Conservation (phyloP, 805 yeast species). For the Yamadazyma philogaea region DNA sequence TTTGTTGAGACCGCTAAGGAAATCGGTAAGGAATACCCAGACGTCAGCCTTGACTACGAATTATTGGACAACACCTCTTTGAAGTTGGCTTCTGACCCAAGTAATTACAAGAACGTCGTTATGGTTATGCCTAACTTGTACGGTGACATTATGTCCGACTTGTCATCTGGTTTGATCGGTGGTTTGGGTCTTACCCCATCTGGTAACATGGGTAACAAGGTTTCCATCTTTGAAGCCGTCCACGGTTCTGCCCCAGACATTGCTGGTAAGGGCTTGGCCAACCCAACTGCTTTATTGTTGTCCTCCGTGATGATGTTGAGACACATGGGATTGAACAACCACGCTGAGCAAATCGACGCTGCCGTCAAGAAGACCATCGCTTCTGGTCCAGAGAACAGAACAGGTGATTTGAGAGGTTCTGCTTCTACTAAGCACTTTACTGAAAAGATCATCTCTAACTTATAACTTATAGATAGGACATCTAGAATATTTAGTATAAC, state of each 20-base stretch:
- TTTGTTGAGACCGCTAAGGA: constrained; percentile 90
- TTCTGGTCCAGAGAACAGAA: constrained; percentile 92
- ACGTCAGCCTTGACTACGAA: constrained; percentile 76
- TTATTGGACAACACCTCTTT: constrained; percentile 94
- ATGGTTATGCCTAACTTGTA: constrained; percentile 99
- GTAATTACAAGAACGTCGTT: constrained; percentile 81
- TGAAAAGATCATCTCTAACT: constrained; percentile 79
- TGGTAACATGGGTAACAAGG: constrained; percentile 98
- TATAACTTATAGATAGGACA: constrained; percentile 35
- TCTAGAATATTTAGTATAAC: neutral
- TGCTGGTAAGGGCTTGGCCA: constrained; percentile 98
- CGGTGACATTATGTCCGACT: constrained; percentile 98
- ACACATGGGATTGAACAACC: constrained; percentile 86
- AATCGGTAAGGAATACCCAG: constrained; percentile 89
- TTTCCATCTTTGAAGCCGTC: constrained; percentile 98
- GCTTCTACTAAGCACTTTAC: constrained; percentile 90
- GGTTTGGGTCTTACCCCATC: constrained; percentile 99
- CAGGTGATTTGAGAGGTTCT: constrained; percentile 92
- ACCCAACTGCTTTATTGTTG: constrained; percentile 95
- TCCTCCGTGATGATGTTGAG: constrained; percentile 99
- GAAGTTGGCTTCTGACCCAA: constrained; percentile 85
- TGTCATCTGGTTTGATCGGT: constrained; percentile 96
- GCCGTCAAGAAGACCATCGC: constrained; percentile 91
- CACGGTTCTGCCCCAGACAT: constrained; percentile 99
- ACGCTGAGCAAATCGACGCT: constrained; percentile 81